Conservation (phyloP, 495 filamentous ascomycete species). For the Tuber melanosporum region DNA sequence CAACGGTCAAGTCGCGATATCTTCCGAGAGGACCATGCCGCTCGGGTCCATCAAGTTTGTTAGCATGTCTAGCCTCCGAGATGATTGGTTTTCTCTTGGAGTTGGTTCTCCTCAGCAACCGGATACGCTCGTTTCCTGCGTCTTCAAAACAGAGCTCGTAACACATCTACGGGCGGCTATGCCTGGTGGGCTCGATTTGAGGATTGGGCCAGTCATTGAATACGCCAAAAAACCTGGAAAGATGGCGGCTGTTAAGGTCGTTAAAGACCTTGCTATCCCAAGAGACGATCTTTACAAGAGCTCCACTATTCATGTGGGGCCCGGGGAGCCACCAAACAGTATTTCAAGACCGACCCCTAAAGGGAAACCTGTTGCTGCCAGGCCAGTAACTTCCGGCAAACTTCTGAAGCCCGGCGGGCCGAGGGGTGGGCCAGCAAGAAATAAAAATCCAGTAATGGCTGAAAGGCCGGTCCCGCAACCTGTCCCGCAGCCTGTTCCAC, state of each 20-base stretch:
- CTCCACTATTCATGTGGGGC: constrained; percentile 75
- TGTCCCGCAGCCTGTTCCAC: constrained; percentile 44
- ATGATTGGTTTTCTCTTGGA: constrained; percentile 95
- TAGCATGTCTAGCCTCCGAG: constrained; percentile 67
- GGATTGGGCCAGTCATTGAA: constrained; percentile 76
- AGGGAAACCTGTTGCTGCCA: constrained; percentile 71
- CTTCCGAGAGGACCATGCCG: constrained; percentile 71
- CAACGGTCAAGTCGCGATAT: constrained; percentile 72
- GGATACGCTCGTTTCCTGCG: constrained; percentile 82
- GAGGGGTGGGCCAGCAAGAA: constrained; percentile 67
- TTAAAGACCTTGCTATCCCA: constrained; percentile 72
- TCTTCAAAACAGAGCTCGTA: constrained; percentile 96
- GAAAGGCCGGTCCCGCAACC: constrained; percentile 42
- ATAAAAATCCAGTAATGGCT: constrained; percentile 48
- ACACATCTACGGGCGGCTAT: constrained; percentile 73
- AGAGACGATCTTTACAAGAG: constrained; percentile 87
- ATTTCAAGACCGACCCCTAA: constrained; percentile 79
- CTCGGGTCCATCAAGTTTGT: constrained; percentile 82
- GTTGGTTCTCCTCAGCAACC: constrained; percentile 82
- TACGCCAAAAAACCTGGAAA: constrained; percentile 99
- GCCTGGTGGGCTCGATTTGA: constrained; percentile 71
- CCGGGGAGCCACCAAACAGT: constrained; percentile 75
- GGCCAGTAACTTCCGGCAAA: constrained; percentile 85
- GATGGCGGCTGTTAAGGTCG: constrained; percentile 71
- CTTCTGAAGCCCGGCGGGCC: constrained; percentile 86